These are phyloP conservation scores for Hanseniaspora singularis DNA, from an alignment of 805 yeast genomes.

Conservation along the genomic window DNA sequence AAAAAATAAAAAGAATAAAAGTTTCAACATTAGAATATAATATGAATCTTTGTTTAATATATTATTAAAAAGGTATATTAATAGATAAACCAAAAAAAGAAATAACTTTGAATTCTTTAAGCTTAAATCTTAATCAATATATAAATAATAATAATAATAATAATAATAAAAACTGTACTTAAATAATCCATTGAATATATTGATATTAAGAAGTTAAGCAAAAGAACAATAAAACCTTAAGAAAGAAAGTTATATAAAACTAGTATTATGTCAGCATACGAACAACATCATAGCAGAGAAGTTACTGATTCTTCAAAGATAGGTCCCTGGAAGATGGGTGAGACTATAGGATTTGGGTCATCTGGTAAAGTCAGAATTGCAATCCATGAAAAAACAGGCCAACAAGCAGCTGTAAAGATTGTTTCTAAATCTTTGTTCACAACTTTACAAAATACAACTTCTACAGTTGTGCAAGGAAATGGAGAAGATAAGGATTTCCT, in stretches of 20 bases:
- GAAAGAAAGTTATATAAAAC: background rate
- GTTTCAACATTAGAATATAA: too few species aligned
- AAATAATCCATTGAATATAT: too few species aligned
- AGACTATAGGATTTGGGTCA: conserved; percentile 92
- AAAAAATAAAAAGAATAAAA: too few species aligned
- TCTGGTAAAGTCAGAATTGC: conserved; percentile 92
- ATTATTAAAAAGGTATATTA: too few species aligned
- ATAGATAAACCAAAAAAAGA: too few species aligned
- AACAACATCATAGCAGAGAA: conserved; percentile 19
- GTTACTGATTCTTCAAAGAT: conserved; percentile 26
- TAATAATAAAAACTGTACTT: too few species aligned
- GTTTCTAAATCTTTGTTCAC: conserved; percentile 74
- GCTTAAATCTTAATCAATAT: too few species aligned
- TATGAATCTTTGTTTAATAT: too few species aligned
- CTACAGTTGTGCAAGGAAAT: conserved; percentile 31
- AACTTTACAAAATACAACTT: conserved; percentile 24
- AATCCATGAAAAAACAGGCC: conserved; percentile 69
- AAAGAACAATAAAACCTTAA: background rate
- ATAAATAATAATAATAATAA: too few species aligned
- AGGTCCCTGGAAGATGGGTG: conserved; percentile 95
- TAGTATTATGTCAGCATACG: background rate
- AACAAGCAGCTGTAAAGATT: conserved; percentile 91
- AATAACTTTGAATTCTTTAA: too few species aligned
- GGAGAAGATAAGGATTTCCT: conserved; percentile 39
- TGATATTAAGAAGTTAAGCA: too few species aligned